Base-by-base conservation (phyloP, 2,329 filamentous ascomycete genomes). In the Alternaria burnsii region DNA sequence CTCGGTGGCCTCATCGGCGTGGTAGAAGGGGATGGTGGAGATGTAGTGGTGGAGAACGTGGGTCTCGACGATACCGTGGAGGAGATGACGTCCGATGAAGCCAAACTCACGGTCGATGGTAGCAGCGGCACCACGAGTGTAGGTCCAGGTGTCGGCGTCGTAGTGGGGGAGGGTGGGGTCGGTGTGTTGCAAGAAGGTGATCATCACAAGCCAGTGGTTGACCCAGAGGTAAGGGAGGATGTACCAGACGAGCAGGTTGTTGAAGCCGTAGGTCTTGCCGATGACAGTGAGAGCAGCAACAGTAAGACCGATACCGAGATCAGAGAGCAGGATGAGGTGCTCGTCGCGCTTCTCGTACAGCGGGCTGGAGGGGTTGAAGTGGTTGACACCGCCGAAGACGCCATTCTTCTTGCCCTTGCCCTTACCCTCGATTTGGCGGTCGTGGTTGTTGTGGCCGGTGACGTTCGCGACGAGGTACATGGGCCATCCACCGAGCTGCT, bases 41-140 rank as follows among this genome's bases (percentile, higher is more conserved):
- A 98, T 88, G 82, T 97, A 98, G 87, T 98, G 94, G 86, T 98
- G 94, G 62, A 97, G 91, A 61, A 98, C 94, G 82, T 98, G 94
- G 50, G 94, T 97, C 86, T 97, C 94, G 79, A 97, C 90, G 81
- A 98, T 97, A 74, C 94, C 94, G 86, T 98, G 94, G 79, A 97
- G 86, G 63, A 98, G 86, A 71, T 91, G 86, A 72, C 93, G 93
- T 62, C 94, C 94, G 76, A 98, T 90, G 85, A 97, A 97, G 64
- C 94, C 94, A 76, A 97, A 97, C 80, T 98, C 94, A 73, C 94
- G 94, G 78, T 98, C 94, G 74, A 98, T 97, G 64, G 94, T 98
- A 59, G 94, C 94, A 60, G 93, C 94, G 59, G 94, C 94, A 73
- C 94, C 94, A 70, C 94, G 93, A 68, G 94, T 89, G 77, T 93